These are phyloP conservation scores for Cymodocea nodosa DNA, from an alignment of 116 monocot species.

Conservation along the genomic window DNA sequence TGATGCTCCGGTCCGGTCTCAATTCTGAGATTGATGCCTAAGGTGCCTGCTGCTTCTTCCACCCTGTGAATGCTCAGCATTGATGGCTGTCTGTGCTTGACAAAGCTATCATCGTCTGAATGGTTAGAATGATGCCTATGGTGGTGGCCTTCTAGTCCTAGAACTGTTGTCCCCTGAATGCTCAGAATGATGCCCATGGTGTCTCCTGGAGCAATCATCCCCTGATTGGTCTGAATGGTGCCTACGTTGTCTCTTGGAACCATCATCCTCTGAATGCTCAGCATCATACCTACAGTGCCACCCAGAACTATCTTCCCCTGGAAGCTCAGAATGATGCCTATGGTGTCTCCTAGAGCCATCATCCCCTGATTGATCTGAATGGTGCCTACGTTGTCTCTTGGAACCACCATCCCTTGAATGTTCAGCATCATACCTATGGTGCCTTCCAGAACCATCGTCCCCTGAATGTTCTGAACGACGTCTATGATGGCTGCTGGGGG, in stretches of 20 bases:
- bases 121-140: conserved; percentile 1
- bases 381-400: background rate
- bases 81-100: background rate
- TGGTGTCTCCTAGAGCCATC: conserved; percentile 2
- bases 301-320: background rate
- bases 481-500: conserved; percentile 3
- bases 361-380: background rate
- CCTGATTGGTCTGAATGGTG: background rate
- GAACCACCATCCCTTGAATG: background rate
- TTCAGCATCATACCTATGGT: background rate
- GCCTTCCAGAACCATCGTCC: background rate
- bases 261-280: background rate
- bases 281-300: background rate
- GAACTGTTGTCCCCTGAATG: too few species aligned
- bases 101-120: background rate
- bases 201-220: too few species aligned
- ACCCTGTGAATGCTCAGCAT: background rate
- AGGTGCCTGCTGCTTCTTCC: too few species aligned
- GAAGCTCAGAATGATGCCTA: background rate
- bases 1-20: too few species aligned
- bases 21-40: too few species aligned
- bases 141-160: too few species aligned
- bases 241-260: conserved; percentile 1
- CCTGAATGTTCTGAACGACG: background rate
- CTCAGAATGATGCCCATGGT: too few species aligned